Conservation (phyloP, 495 filamentous ascomycete genomes). For the Talaromyces trachyspermus region DNA sequence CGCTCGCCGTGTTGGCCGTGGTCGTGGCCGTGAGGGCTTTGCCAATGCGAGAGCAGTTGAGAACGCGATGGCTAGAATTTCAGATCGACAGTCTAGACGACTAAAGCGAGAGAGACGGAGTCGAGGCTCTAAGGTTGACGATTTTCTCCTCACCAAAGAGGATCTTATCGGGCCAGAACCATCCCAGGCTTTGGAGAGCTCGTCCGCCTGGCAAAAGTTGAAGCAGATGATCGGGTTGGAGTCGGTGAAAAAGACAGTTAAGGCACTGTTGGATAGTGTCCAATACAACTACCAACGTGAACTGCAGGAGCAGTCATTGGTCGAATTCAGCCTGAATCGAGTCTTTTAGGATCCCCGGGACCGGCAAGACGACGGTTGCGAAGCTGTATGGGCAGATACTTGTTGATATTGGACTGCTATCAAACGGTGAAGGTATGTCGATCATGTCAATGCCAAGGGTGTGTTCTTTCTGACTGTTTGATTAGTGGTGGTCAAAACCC, state of each 20-base stretch:
- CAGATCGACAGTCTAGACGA: slow-evolving; percentile 50
- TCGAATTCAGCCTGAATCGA: slow-evolving; percentile 58
- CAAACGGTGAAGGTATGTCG: slow-evolving; percentile 52
- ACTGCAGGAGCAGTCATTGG: slow-evolving; percentile 45
- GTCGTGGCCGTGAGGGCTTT: slow-evolving; percentile 60
- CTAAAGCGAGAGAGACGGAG: slow-evolving; percentile 33
- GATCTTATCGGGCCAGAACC: slow-evolving; percentile 66
- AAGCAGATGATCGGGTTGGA: slow-evolving; percentile 52
- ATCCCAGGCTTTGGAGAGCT: slow-evolving; percentile 37
- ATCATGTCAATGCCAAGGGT: not conserved
- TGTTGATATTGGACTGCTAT: slow-evolving; percentile 51
- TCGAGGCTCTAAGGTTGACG: slow-evolving; percentile 26
- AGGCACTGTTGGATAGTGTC: slow-evolving; percentile 50
- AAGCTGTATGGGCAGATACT: slow-evolving; percentile 65
- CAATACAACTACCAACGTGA: slow-evolving; percentile 56
- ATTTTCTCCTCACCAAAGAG: slow-evolving; percentile 48
- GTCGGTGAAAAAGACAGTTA: slow-evolving; percentile 55
- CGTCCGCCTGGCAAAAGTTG: slow-evolving; percentile 51
- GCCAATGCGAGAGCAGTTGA: slow-evolving; percentile 65
- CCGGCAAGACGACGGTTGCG: slow-evolving; percentile 70
- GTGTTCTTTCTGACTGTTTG: slow-evolving; percentile 7
- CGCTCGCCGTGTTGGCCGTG: slow-evolving; percentile 50
- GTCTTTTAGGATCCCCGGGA: slow-evolving; percentile 66
- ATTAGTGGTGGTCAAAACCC: slow-evolving; percentile 63
- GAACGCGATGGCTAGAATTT: slow-evolving; percentile 49